A percentile compares a stretch with the other conserved stretches of the same genome.
phyloP scores from a whole-genome alignment of 257 asterid genomes.

The Perilla frutescens region DNA sequence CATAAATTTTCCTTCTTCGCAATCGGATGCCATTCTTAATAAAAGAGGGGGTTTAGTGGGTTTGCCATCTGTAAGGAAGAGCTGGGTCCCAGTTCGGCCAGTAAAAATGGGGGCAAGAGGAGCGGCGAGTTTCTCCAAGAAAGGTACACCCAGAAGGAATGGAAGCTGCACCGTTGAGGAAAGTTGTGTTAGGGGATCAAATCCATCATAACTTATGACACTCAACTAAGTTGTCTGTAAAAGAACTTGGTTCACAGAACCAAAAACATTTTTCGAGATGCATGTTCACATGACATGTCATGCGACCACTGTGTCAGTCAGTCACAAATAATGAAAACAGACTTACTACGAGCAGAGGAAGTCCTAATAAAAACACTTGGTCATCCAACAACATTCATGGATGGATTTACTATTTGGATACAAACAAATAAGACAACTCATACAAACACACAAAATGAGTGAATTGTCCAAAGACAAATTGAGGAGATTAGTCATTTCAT shows the following conservation, averaged over 20 bases:
- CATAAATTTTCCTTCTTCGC: conserved; percentile 83
- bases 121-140: conserved; percentile 93
- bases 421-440: neutral
- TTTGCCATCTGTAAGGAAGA: conserved; percentile 80
- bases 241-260: neutral
- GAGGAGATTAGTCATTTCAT: no score
- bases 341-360: neutral
- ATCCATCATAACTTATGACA: conserved; percentile 22
- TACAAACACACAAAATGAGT: neutral
- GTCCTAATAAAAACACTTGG: neutral
- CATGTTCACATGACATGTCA: neutral
- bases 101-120: conserved; percentile 79
- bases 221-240: neutral
- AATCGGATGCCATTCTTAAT: conserved; percentile 83
- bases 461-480: no score
- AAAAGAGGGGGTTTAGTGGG: conserved; percentile 86
- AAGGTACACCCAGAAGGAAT: conserved; percentile 77
- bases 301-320: conserved; percentile 2
- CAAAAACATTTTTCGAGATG: neutral
- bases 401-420: neutral
- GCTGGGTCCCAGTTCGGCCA: conserved; percentile 81
- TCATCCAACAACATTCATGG: neutral
- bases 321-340: neutral
- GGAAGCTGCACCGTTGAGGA: conserved; percentile 77
- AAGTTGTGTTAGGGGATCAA: conserved; percentile 54